Conservation (phyloP, 2,329 filamentous ascomycete species). For the Fusarium goolgardi region DNA sequence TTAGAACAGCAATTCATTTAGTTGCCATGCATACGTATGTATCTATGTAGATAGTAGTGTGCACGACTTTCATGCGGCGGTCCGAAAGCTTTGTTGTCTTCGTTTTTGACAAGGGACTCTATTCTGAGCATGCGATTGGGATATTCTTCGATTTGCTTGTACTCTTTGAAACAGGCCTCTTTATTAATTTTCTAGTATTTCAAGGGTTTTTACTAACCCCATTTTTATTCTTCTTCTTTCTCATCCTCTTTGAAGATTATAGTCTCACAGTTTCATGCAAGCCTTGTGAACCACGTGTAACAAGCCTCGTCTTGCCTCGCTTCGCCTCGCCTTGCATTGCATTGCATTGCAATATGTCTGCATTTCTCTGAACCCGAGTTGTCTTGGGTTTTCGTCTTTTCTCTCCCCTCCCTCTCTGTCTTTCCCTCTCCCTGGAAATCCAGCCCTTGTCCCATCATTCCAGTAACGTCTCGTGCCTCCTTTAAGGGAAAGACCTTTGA, state of each 20-base stretch:
- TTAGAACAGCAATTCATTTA: background rate
- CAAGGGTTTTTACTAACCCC: background rate
- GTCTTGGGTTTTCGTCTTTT: background rate
- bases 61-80: background rate
- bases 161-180: background rate
- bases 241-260: background rate
- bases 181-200: background rate
- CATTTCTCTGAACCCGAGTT: background rate
- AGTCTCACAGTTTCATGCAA: constrained; percentile 10
- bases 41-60: background rate
- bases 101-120: background rate
- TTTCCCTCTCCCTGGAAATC: constrained; percentile 24
- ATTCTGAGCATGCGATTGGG: background rate
- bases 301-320: constrained; percentile 4
- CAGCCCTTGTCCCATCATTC: constrained; percentile 26
- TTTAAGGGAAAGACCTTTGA: constrained; percentile 30
- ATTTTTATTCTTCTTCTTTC: background rate
- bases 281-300: constrained; percentile 28
- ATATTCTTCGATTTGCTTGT: background rate
- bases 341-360: background rate
- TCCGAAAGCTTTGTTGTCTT: background rate
- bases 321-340: background rate
- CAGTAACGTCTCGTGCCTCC: constrained; percentile 5
- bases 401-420: background rate
- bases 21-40: background rate